Base-by-base conservation (phyloP, 2,329 filamentous ascomycete genomes). In the Pseudofabraea citricarpa region DNA sequence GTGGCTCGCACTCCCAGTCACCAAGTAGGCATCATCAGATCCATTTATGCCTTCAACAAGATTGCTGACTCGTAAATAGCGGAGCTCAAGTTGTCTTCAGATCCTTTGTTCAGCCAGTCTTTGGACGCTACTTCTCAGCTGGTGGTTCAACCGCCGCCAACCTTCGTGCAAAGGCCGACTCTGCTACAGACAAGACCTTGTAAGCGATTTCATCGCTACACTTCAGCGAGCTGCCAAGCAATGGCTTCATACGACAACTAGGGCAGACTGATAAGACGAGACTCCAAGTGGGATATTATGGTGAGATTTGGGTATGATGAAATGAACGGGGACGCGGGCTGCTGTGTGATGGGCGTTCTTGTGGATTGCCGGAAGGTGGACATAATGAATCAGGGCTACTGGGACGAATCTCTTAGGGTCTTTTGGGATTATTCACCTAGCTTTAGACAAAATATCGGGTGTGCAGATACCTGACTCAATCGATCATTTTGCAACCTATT, bases 81-180 rank as follows among this genome's bases (percentile, higher is more conserved):
- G 93, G 93, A 65, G 91, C 93, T 61, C 90, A 97, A 70, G 72
- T 97, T 63, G 78, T 98, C 73, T 98, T 97, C 87, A 86, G 88
- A 69, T 95, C 90, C 52, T 88, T 97, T 80, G 71, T 98, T 66
- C 82, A 87, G 65, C 93, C 93, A 58, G 81, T 94, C 60, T 85
- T 97, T 65, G 80, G 88, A 66, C 89, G 90, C 70, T 94, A 96
- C 83, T 98, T 97, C 78, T 62, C 68, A 32, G 61, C 69, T 54
- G 65, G 70, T 58, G 78, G 78, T 61, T 87, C 86, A 50, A 88
- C 90, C 60, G 86, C 90, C 59, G 81, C 88, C 66, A 87, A 89
- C 72, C 85, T 96, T 62, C 88, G 89, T 57, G 85, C 87, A 60
- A 89, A 93, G 79, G 89, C 84, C 66, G 89, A 91, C 62, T 78